A percentile compares a stretch with the other conserved stretches of the same genome.
phyloP scores from a whole-genome alignment of 352 stramenopile species.

The Pythium monospermum region DNA sequence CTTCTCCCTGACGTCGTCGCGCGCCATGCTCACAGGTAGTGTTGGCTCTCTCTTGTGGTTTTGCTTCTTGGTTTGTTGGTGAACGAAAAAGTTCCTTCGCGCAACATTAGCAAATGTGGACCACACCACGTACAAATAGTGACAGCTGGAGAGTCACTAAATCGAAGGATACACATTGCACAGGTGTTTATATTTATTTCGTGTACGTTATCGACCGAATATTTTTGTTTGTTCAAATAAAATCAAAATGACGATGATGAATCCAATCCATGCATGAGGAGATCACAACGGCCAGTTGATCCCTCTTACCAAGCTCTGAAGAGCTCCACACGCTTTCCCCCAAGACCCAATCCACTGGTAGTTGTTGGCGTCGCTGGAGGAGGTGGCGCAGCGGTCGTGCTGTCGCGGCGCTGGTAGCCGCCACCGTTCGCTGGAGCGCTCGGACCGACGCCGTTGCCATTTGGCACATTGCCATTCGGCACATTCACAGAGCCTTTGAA shows the following conservation, averaged over 20 bases:
- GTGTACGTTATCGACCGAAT: slow-evolving; percentile 26
- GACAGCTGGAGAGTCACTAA: slow-evolving; percentile 1
- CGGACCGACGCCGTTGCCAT: no score
- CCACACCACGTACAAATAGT: no score
- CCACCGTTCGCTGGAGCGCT: not conserved
- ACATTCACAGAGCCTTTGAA: slow-evolving; percentile 17
- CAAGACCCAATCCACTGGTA: slow-evolving; percentile 9
- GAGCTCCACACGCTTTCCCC: slow-evolving; percentile 72
- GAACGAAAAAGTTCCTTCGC: not conserved
- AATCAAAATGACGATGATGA: no score
- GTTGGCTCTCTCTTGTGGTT: not conserved
- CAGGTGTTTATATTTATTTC: slow-evolving; percentile 30
- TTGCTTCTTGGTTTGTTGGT: not conserved
- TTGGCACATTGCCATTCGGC: not conserved
- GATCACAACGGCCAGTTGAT: no score
- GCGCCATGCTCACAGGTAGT: slow-evolving; percentile 16
- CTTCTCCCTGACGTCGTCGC: no score
- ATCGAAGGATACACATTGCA: no score
- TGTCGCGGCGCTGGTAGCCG: not conserved
- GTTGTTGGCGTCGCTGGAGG: not conserved
- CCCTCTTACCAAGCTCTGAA: no score
- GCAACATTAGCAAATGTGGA: not conserved
- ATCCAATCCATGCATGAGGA: no score
- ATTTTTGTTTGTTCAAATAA: no score
- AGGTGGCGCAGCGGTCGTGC: not conserved